Base-by-base conservation (phyloP, 495 filamentous ascomycete species). In the Diplogelasinospora grovesii region DNA sequence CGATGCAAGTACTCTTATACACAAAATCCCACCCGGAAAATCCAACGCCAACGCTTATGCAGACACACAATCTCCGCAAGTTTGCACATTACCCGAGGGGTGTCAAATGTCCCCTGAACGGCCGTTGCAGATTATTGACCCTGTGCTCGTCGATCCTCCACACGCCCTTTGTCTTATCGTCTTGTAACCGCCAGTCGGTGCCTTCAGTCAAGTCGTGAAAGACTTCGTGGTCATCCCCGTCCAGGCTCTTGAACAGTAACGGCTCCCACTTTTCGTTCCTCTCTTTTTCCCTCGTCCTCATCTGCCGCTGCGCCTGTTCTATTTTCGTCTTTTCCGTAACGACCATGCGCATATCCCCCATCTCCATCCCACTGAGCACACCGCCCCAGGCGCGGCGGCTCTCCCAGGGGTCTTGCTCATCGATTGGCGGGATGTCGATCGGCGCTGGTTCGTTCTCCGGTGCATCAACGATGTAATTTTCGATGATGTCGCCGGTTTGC, bases 221-320 rank as follows among this genome's bases (percentile, higher is more conserved):
- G 3, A 54, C 48, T 2, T 33, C 33, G 22, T 57, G 46, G 16
- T 63, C 53, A 14, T 59, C 52, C 1, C 30, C 44, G 3, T 18
- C 30, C 3, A 30, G 11, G 2, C 30, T 44, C 40, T 41, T 34
- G 34, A 70, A 70, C 41, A 70, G 50, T 36, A 85, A 74, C 18
- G 81, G 68, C 50, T 84, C 77, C 54, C 73, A 74, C 54, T 78
- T 73, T 36, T 66, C 25, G 36, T 68, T 72, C 54, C 75, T 73
- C 33, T 75, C 22, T 36, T 71, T 70, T 56, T 82, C 78, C 40
- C 69, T 73, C 22, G 70, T 68, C 60, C 84, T 79, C 71, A 80
- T 68, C 16, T 75, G 73, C 13, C 82, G 44, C 53, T 67, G 64
- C 13, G 58, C 60, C 49, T 65, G 49, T 53, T 66, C 62, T 9